Evolutionary conservation across 2,329 filamentous ascomycete genomes (phyloP), one percentile per base, ranked within the genome.

Genomic region (Scedosporium minutisporum): DNA sequence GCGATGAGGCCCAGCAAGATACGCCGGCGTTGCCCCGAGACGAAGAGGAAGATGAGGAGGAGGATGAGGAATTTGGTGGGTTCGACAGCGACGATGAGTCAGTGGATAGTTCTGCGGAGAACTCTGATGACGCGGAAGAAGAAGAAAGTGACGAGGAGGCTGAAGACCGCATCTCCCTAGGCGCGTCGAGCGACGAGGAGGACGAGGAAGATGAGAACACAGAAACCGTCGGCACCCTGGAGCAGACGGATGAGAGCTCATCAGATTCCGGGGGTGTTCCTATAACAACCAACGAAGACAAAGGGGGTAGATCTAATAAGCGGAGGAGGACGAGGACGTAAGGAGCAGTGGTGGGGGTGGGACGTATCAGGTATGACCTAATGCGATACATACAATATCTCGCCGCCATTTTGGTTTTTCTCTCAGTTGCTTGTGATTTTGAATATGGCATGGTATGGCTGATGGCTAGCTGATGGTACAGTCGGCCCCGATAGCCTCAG

Each of bases 1-100:
- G 78, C 16, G 83, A 86, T 18, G 84, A 86, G 25, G 73, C 72
- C 4, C 78, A 78, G 18, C 77, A 74, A 18, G 71, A 68, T 10
- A 65, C 68, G 2, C 68, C 69, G 42, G 70, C 71, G 46, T 69
- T 64, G 27, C 64, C 68, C 3, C 69, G 71, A 4, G 69, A 72
- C 7, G 71, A 68, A 7, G 71, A 71, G 2, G 74, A 75, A 3
- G 71, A 72, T 7, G 68, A 67, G 6, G 66, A 67, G 6, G 74
- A 73, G 1, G 77, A 38, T 38, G 33, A 75, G 2, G 72, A 76
- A 6, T 83, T 82, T 63, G 77, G 77, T 46, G 81, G 80, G 33
- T 83, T 82, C 58, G 77, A 71, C 14, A 79, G 74, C 58, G 77
- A 72, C 25, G 67, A 68, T 1, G 71, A 73, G 23, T 73, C 75